Evolutionary conservation across 2,329 filamentous ascomycete species (phyloP).

Genomic region (Ceratocystis cacaofunesta): DNA sequence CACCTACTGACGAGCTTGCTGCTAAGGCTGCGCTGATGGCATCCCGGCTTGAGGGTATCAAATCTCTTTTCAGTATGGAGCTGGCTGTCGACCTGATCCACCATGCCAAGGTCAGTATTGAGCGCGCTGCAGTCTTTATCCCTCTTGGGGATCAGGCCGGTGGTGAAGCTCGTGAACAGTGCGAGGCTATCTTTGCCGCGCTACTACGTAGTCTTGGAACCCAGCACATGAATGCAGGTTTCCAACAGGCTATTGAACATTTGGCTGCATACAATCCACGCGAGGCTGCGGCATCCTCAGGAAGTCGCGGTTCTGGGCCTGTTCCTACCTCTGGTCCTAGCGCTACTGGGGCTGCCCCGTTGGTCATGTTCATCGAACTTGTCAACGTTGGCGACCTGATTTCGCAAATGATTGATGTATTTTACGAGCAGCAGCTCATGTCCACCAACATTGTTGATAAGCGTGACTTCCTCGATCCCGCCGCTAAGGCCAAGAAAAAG

Average conservation of each 20-base stretch:
- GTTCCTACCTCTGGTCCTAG: not conserved
- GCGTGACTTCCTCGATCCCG: conserved; percentile 87
- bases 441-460: conserved; percentile 70
- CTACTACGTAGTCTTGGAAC: conserved; percentile 73
- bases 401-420: conserved; percentile 97
- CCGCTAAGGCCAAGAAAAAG: conserved; percentile 88
- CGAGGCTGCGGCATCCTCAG: conserved; percentile 52
- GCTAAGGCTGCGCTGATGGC: conserved; percentile 98
- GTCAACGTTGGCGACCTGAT: conserved; percentile 97
- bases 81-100: conserved; percentile 83
- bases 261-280: conserved; percentile 83
- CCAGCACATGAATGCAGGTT: conserved; percentile 80
- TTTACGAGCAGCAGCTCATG: conserved; percentile 89
- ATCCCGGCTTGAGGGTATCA: conserved; percentile 83
- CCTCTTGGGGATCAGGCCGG: conserved; percentile 64
- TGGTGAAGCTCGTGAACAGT: conserved; percentile 74
- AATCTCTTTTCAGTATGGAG: conserved; percentile 89
- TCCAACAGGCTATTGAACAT: conserved; percentile 83
- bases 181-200: conserved; percentile 72
- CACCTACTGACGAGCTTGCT: conserved; percentile 78
- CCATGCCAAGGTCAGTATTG: conserved; percentile 71
- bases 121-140: conserved; percentile 71
- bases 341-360: conserved; percentile 49
- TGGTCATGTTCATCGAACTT: conserved; percentile 90
- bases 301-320: conserved; percentile 33